Percentiles rank a stretch among this genome's conserved stretches.
Evolutionary conservation across 805 yeast genomes (phyloP).

Genomic region (Metschnikowia noctiluminum): DNA sequence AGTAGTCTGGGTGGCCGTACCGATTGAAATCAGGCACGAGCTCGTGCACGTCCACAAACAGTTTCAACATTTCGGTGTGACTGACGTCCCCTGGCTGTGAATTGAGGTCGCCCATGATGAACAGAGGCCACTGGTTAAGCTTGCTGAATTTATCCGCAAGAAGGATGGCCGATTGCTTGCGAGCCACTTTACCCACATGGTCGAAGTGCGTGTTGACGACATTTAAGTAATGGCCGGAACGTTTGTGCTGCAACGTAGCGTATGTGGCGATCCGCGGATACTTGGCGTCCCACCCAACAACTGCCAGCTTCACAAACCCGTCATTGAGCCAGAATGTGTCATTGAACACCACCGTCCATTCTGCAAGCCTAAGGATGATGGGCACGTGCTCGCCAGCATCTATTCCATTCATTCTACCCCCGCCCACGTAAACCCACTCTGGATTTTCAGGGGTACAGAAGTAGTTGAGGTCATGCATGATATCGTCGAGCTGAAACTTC

Average conservation of each 20-base stretch:
- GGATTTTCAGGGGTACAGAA: conserved; percentile 3
- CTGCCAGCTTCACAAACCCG: conserved; percentile 3
- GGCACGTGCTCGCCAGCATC: conserved; percentile 20
- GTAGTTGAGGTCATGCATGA: conserved; percentile 15
- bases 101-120: conserved; percentile 31
- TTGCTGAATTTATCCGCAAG: conserved; percentile 8
- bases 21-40: conserved; percentile 22
- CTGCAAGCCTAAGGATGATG: conserved; percentile 12
- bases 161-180: conserved; percentile 12
- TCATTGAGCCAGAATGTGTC: conserved; percentile 22
- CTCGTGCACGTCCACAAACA: conserved; percentile 19
- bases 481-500: conserved; percentile 17
- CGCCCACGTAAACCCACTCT: conserved; percentile 18
- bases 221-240: conserved; percentile 14
- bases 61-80: conserved; percentile 13
- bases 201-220: conserved; percentile 22
- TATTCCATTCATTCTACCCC: conserved; percentile 19
- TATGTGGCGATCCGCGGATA: conserved; percentile 18
- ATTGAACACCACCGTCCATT: conserved; percentile 16
- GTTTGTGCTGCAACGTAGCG: conserved; percentile 16
- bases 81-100: conserved; percentile 22
- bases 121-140: conserved; percentile 30
- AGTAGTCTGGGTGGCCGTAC: conserved; percentile 29
- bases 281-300: conserved; percentile 22
- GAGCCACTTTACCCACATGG: conserved; percentile 16